Percentiles rank a stretch among this genome's conserved stretches.
Conservation (phyloP, 495 filamentous ascomycete genomes). For the Trichoderma parareesei region DNA sequence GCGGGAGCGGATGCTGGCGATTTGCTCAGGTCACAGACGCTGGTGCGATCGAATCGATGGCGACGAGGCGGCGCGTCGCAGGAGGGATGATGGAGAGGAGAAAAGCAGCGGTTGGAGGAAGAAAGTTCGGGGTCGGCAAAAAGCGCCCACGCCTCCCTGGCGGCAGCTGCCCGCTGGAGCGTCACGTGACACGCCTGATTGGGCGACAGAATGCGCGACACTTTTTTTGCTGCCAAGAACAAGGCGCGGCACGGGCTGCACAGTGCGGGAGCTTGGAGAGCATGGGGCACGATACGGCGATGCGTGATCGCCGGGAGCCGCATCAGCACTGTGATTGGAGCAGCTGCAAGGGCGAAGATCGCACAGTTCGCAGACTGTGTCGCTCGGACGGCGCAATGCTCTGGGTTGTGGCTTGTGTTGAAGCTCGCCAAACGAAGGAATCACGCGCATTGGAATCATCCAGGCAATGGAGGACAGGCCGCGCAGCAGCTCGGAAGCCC, state of each 20-base stretch:
- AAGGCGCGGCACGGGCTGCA: not conserved
- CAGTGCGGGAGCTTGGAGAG: not conserved
- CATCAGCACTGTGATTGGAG: too few species aligned
- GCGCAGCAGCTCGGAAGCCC: constrained; percentile 18
- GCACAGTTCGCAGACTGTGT: not conserved
- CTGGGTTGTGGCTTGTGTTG: too few species aligned
- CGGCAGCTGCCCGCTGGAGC: not conserved
- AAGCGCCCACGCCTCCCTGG: not conserved
- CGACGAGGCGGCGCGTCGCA: constrained; percentile 2
- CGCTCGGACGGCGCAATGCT: not conserved
- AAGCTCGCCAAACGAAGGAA: not conserved
- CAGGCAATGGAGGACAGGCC: constrained; percentile 17
- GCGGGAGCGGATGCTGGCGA: too few species aligned
- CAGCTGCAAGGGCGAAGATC: too few species aligned
- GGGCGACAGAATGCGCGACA: constrained; percentile 1
- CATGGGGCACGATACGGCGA: not conserved
- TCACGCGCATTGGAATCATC: too few species aligned
- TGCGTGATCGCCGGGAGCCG: not conserved
- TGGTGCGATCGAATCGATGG: constrained; percentile 20
- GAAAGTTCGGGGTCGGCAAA: not conserved
- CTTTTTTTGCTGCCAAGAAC: not conserved
- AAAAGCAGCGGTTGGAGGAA: constrained; percentile 17
- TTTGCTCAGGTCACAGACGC: constrained; percentile 8
- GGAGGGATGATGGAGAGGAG: constrained; percentile 3
- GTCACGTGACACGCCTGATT: not conserved